Evolutionary conservation across 305 asterid genomes (phyloP), one percentile per base, ranked within the genome.

Genomic region (Andrographis paniculata): DNA sequence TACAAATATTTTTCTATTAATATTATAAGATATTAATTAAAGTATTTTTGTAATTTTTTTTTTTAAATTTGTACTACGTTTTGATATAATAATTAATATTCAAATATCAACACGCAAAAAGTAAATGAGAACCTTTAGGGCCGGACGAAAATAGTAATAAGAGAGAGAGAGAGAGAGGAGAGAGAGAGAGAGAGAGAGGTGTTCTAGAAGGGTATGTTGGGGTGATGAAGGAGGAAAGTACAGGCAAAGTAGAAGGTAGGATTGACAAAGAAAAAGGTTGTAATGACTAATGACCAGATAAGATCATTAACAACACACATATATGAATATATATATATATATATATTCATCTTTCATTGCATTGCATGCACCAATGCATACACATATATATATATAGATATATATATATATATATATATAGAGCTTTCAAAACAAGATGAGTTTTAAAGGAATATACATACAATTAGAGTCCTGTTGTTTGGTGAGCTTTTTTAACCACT

Each of bases 401-500:
- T 27, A 27, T 27, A 27, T 27, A 27, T 27, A 27, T 27, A 10
- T 27, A 27, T 27, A 27, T 27, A 27, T 27, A 27, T 27, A 27
- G 2, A n/a, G 4, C 17, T 40, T 48, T 58, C 50, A 28, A 7
- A 48, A 48, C 50, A 41, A 30, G 45, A n/a, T n/a, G 30, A 24
- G 30, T 24, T 24, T 24, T 3, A 24, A 48, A 47, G 24, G 21
- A 23, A 30, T 12, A 20, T 14, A 42, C 33, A 5, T 20, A 49
- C 24, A 17, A 54, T 11, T 5, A 28, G 8, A 49, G 54, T 58
- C 56, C 20, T 21, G 1, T 17, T 28, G 54, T 60, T 60, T 45
- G 65, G 59, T 60, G 44, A 52, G 23, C 45, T 18, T 48, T 57
- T 52, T 46, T 52, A 60, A 52, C 65, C 28, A 60, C 65, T 40